These are phyloP conservation scores for Pinguiococcus pyrenoidosus DNA, from an alignment of 108 stramenopile species.

Conservation along the genomic window DNA sequence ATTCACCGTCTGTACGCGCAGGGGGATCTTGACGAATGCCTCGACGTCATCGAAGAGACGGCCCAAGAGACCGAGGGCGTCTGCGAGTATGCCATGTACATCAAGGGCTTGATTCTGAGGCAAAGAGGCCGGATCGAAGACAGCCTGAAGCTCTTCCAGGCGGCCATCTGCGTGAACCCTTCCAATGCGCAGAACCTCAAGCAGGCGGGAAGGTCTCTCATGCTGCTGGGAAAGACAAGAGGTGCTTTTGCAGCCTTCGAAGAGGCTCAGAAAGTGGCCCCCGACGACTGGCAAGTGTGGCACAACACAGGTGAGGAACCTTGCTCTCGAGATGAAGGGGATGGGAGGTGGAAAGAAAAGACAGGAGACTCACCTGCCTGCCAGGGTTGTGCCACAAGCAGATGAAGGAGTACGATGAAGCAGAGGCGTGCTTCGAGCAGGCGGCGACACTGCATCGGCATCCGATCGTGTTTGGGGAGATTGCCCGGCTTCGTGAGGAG, in stretches of 20 bases:
- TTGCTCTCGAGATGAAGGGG: too few relatives aligned
- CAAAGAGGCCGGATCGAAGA: slow-evolving; percentile 40
- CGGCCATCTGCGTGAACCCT: slow-evolving; percentile 44
- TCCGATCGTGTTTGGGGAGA: background rate
- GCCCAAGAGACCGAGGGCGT: slow-evolving; percentile 18
- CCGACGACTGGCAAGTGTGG: slow-evolving; percentile 51
- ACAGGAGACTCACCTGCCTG: too few relatives aligned
- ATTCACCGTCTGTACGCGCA: too few relatives aligned
- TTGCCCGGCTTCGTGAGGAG: background rate
- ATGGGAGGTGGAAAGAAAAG: background rate
- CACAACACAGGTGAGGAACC: too few relatives aligned
- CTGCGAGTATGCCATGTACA: slow-evolving; percentile 36
- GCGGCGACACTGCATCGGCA: slow-evolving; percentile 6
- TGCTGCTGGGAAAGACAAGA: slow-evolving; percentile 38
- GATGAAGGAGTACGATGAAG: slow-evolving; percentile 24
- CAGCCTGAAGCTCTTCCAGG: slow-evolving; percentile 40
- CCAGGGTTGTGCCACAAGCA: slow-evolving; percentile 22
- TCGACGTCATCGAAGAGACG: slow-evolving; percentile 34
- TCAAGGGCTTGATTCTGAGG: slow-evolving; percentile 41
- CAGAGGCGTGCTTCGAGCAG: slow-evolving; percentile 31
- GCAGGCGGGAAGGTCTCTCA: slow-evolving; percentile 46
- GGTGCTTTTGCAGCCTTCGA: slow-evolving; percentile 43
- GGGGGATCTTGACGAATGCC: too few relatives aligned
- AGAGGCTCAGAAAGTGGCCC: slow-evolving; percentile 23
- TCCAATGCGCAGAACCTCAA: slow-evolving; percentile 35